Conservation (phyloP, 2,329 filamentous ascomycete species). For the Neobulgaria alba region DNA sequence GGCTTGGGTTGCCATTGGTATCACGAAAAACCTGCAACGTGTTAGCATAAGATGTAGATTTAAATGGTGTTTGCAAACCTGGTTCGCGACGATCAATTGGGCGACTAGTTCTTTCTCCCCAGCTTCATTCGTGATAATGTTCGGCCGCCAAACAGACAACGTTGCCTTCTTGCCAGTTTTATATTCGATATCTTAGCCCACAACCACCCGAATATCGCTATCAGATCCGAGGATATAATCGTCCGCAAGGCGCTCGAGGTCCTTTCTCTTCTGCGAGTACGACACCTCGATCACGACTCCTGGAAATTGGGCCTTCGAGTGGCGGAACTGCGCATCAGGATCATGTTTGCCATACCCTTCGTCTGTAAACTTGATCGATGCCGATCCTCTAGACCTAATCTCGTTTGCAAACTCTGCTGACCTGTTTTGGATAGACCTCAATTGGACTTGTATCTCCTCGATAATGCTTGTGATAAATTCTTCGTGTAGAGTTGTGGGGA, state of each 20-base stretch:
- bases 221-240: constrained; percentile 27
- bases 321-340: constrained; percentile 14
- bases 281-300: constrained; percentile 24
- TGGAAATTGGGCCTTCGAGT: constrained; percentile 15
- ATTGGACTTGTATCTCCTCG: constrained; percentile 8
- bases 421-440: constrained; percentile 7
- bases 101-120: not conserved
- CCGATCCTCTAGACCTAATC: constrained; percentile 12
- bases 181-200: constrained; percentile 30
- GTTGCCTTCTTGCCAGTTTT: constrained; percentile 21
- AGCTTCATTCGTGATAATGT: not conserved
- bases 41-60: not conserved
- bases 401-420: constrained; percentile 13
- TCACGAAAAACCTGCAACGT: not conserved
- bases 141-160: constrained; percentile 28
- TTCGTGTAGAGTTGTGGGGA: constrained; percentile 17
- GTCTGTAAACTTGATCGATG: constrained; percentile 12
- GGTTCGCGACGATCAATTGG: not conserved
- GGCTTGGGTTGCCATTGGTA: not conserved
- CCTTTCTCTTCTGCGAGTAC: constrained; percentile 23
- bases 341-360: constrained; percentile 11
- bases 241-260: constrained; percentile 26
- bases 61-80: not conserved
- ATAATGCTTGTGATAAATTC: constrained; percentile 9
- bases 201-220: constrained; percentile 24